Base-by-base conservation (phyloP, 2,329 filamentous ascomycete species). In the Scedosporium apiospermum region DNA sequence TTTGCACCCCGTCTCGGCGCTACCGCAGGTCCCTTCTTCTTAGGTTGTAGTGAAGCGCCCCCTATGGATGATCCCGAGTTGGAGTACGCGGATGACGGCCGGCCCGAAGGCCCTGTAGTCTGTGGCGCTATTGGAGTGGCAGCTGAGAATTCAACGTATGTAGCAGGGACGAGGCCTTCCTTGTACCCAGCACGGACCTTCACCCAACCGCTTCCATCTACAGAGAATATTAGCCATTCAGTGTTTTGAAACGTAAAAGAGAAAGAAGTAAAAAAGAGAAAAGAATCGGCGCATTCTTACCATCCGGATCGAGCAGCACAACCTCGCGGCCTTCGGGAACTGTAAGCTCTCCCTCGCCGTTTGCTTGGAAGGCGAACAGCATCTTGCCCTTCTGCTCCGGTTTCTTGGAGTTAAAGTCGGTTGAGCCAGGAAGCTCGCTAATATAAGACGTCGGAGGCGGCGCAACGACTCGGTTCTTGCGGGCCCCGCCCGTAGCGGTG, bases 181-280 rank as follows among this genome's bases (percentile, higher is more conserved):
- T 87, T 86, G 67, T 82, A 83, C 18, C 88, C 89, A 41, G 83
- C 82, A 60, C 89, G 88, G 64, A 99, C 86, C 73, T 89, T 93
- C 68, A 91, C 84, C 95, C 95, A 99, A 51, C 95, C 95, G 49
- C 88, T 87, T 64, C 93, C 93, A 74, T 96, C 93, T 96, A 68
- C 26, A 34, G 59, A 42, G 16, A 21, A 58, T 67, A 77, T 74
- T 67, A n/a, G n/a, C n/a, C n/a, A n/a, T n/a, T n/a, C n/a, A n/a
- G n/a, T n/a, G n/a, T n/a, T n/a, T n/a, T n/a, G n/a, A n/a, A n/a
- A n/a, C n/a, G n/a, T n/a, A n/a, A n/a, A n/a, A n/a, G n/a, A n/a
- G n/a, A n/a, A n/a, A n/a, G n/a, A n/a, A n/a, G n/a, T n/a, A n/a
- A n/a, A n/a, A n/a, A n/a, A 42, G 23, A 41, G 5, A 53, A 16